Base-by-base conservation (phyloP, 176 grass and related monocot species). In the Echinochloa phyllopogon region DNA sequence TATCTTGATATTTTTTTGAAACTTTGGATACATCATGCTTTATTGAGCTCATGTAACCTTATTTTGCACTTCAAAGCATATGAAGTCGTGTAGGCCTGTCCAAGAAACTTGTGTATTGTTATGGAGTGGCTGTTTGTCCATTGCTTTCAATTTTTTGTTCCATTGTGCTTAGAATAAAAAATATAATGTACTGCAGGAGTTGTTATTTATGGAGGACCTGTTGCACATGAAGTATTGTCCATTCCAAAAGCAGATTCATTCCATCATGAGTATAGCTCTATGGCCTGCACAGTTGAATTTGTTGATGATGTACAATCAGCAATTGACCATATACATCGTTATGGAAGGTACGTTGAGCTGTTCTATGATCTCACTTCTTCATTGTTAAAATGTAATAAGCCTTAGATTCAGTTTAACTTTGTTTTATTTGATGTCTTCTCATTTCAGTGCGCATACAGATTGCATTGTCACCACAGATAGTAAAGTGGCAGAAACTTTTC, bases 401-500 rank as follows among this genome's bases (percentile, higher is more conserved):
- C 27, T 58, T 20, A 64, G 24, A 72, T 90, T 90, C 42, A 20
- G 17, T 76, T 5, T 37, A 76, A 75, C 63, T 40, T 20, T 47
- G 17, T 86, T 72, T 70, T 61, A 7, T 43, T 20, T 45, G 29
- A 14, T 60, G 2, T 57, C 38, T 50, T 67, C 14, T 76, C 69
- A 83, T 84, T 87, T 86, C 83, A 99, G 96, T 81, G 91, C 81
- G 50, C 96, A 99, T 82, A 99, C 96, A 72, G 96, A 99, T 77
- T 96, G 96, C 59, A 90, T 99, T 25, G 49, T 99, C 63, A 86
- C 94, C 47, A 84, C 85, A 76, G 91, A 99, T 79, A 50, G 86
- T 75, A 85, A 87, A 72, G 85, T 86, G 75, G 91, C 96, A 75
- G 88, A 90, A 50, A 80, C 86, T 49, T 99, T 99, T 87, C 74